Evolutionary conservation across 2,329 filamentous ascomycete genomes (phyloP), one percentile per base, ranked within the genome.

Genomic region (Colletotrichum spinosum): DNA sequence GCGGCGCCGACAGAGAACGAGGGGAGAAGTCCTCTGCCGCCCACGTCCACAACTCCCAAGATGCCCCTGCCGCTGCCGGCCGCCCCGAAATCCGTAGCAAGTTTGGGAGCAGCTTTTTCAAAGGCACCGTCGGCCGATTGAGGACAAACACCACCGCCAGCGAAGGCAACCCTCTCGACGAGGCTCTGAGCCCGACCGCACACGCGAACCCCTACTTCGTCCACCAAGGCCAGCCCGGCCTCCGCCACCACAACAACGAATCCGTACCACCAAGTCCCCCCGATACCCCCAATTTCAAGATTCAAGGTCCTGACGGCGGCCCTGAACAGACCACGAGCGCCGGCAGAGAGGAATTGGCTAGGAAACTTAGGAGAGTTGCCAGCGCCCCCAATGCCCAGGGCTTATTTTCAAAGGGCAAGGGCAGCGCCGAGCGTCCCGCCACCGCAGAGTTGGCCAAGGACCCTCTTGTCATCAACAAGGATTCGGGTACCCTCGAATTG

Each of bases 341-440:
- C 58, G 93, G 92, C 48, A 98, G 97, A 78, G 95, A 98, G 79
- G 96, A 98, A 80, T 79, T 98, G 73, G 96, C 96, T 34, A 86
- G 96, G 75, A 97, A 97, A 78, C 82, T 99, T 75, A 89, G 96
- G 75, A 90, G 95, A 75, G 96, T 99, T 59, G 96, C 96, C 59
- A 98, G 95, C 76, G 96, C 96, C 55, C 96, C 96, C 42, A 99
- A 99, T 82, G 93, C 95, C 25, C 96, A 99, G 78, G 96, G 95
- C 25, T 82, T 98, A 39, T 98, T 99, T 73, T 80, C 81, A 72
- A 87, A 86, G 69, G 80, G 81, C 51, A 86, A 88, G 70, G 80
- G 80, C 45, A 83, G 83, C 69, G 85, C 83, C 60, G 89, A 91
- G 53, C 88, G 93, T 69, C 94, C 93, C 50, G 90, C 90, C 69